Conservation (phyloP, 257 asterid genomes). For the Petunia secreta region DNA sequence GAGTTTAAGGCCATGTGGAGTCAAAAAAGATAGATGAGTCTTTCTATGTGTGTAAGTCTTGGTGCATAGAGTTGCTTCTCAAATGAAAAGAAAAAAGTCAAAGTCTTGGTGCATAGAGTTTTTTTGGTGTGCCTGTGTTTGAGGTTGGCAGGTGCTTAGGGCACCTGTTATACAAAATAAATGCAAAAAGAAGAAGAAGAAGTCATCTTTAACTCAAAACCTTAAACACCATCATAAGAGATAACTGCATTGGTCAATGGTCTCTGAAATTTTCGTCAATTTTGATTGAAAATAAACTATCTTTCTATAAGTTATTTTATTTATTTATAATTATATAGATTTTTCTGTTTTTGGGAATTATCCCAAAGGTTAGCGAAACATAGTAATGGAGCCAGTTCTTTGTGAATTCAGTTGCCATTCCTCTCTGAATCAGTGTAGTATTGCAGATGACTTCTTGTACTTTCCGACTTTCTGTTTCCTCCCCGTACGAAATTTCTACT, state of each 20-base stretch:
- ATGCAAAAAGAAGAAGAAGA: not conserved
- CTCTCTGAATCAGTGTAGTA: not conserved
- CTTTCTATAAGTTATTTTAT: not conserved
- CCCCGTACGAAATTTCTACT: too few species aligned
- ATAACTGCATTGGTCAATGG: not conserved
- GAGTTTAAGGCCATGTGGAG: too few species aligned
- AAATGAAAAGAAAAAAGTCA: too few species aligned
- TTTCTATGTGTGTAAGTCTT: not conserved
- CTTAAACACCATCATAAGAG: not conserved
- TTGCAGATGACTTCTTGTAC: not conserved
- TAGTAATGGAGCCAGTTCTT: slow-evolving; percentile 1
- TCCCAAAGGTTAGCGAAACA: not conserved
- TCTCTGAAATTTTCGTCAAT: not conserved
- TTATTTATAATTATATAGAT: not conserved
- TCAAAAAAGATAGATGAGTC: not conserved
- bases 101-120: too few species aligned
- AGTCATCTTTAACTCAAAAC: not conserved
- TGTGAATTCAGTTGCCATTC: not conserved
- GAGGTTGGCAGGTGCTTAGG: too few species aligned
- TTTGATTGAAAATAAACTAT: not conserved
- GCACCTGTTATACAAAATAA: not conserved
- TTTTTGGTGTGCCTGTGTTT: too few species aligned
- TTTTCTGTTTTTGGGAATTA: not conserved
- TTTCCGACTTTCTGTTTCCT: not conserved
- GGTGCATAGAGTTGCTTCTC: not conserved